Evolutionary conservation across 2,329 filamentous ascomycete species (phyloP), one percentile per base, ranked within the genome.

Genomic region (Penicillium olsonii): DNA sequence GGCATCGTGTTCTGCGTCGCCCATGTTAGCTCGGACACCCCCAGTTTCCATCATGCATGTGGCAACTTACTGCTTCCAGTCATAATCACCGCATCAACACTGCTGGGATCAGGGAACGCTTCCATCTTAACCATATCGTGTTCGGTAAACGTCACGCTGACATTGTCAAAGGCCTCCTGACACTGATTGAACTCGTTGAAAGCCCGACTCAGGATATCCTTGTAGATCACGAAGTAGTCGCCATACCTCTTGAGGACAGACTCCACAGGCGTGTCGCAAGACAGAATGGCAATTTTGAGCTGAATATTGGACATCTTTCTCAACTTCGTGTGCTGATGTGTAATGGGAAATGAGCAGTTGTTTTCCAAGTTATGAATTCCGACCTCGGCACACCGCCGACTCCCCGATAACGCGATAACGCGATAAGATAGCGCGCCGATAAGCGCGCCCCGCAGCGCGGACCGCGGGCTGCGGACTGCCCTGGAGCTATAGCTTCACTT

Each of bases 1-100:
- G 2, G 75, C 70, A 15, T 72, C 75, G 55, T 67, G 57, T 45
- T 65, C 65, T 68, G 35, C 4, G 2, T 2, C 11, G 12, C 15
- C 52, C 45, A 43, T 17, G 19, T 49, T n/a, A 22, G 12, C 22
- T 18, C 8, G 5, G 11, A 8, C 14, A 14, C n/a, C n/a, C n/a
- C n/a, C 12, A 46, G 10, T 3, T 1, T 2, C 0, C 5, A 11
- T 14, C 18, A 4, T 38, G 8, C 1, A 26, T 15, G 15, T 10
- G 24, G 15, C 7, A 27, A 52, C 65, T 17, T 59, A 68, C 66
- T 68, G 49, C 63, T 67, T 40, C 66, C 66, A 5, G 60, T 64
- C 20, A 68, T 46, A 2, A 68, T 52, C 11, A 68, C 27, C 1
- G 61, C 61, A 37, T 68, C 66, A 15, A 53, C 54, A 0, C 60